Percentiles rank a stretch among this genome's conserved stretches.
Conservation (phyloP, 495 filamentous ascomycete genomes). For the Tuber umbilicatum region DNA sequence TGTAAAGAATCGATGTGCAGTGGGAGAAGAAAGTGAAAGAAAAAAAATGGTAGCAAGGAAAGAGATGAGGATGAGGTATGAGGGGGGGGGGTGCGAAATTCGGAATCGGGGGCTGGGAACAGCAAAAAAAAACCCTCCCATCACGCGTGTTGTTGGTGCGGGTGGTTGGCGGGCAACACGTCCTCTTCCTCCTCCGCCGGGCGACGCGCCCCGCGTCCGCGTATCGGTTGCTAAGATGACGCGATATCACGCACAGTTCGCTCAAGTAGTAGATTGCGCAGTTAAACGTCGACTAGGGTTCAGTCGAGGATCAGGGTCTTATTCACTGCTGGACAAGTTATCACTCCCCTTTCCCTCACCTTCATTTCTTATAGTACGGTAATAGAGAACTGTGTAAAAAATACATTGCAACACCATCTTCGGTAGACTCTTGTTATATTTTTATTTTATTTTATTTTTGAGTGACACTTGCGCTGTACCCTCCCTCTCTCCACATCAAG, state of each 20-base stretch:
- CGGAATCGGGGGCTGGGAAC: slow-evolving; percentile 12
- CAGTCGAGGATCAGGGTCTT: background rate
- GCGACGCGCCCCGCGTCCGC: slow-evolving; percentile 19
- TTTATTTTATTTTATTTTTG: background rate
- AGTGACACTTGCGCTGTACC: slow-evolving; percentile 15
- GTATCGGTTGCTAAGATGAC: slow-evolving; percentile 23
- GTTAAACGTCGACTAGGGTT: slow-evolving; percentile 6
- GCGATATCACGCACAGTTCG: slow-evolving; percentile 30
- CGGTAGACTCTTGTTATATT: background rate
- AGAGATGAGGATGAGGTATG: slow-evolving; percentile 25
- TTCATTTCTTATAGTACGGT: background rate
- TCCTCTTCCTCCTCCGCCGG: slow-evolving; percentile 21
- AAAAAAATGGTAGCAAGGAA: slow-evolving; percentile 11
- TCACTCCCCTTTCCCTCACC: background rate
- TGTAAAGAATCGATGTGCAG: background rate
- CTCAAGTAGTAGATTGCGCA: slow-evolving; percentile 8
- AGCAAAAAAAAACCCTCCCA: background rate
- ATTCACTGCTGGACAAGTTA: background rate
- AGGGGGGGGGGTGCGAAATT: slow-evolving; percentile 23
- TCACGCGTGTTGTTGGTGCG: slow-evolving; percentile 9
- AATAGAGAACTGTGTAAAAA: background rate
- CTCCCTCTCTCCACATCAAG: slow-evolving; percentile 21
- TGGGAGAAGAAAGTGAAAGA: slow-evolving; percentile 4
- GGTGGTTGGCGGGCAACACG: slow-evolving; percentile 30
- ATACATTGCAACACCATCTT: background rate